phyloP scores from a whole-genome alignment of 306 rosid species.

The Dalbergia oliveri region DNA sequence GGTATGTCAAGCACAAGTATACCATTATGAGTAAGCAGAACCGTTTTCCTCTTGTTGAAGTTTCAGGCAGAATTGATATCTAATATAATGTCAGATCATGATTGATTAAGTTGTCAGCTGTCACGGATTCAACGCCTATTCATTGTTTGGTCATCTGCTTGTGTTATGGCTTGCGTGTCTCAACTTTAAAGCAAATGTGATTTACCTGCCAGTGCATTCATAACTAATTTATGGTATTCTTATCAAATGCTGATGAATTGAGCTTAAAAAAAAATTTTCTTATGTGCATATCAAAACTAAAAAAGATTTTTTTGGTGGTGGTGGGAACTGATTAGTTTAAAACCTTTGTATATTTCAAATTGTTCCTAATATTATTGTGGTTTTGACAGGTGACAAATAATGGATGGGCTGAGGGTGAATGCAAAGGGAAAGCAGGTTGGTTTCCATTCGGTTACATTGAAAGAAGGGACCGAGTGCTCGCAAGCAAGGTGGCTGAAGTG shows the following conservation, averaged over 20 bases:
- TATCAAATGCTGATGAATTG: not conserved
- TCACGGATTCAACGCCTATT: not conserved
- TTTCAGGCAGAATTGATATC: not conserved
- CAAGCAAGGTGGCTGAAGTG: constrained; percentile 97
- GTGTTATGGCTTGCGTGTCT: not conserved
- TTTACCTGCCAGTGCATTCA: constrained; percentile 19
- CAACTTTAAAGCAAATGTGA: constrained; percentile 6
- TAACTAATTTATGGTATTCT: not conserved
- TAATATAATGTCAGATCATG: not conserved
- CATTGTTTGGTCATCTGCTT: constrained; percentile 2
- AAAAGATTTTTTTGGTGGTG: not conserved
- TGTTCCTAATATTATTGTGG: constrained; percentile 30
- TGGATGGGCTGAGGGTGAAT: constrained; percentile 99
- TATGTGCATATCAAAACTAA: not conserved
- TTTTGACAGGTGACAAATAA: constrained; percentile 78
- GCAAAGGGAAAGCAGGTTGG: constrained; percentile 98
- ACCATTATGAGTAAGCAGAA: not conserved
- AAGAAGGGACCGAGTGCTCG: constrained; percentile 91
- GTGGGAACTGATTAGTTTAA: not conserved
- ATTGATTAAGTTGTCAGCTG: constrained; percentile 12
- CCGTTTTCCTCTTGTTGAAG: constrained; percentile 6
- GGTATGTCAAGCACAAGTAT: not conserved
- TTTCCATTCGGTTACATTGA: constrained; percentile 93
- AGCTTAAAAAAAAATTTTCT: constrained; percentile 8
- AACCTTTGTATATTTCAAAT: constrained; percentile 20